phyloP scores from a whole-genome alignment of 768 basidiomycete species.

The Rhodosporidiobolus sp. region DNA sequence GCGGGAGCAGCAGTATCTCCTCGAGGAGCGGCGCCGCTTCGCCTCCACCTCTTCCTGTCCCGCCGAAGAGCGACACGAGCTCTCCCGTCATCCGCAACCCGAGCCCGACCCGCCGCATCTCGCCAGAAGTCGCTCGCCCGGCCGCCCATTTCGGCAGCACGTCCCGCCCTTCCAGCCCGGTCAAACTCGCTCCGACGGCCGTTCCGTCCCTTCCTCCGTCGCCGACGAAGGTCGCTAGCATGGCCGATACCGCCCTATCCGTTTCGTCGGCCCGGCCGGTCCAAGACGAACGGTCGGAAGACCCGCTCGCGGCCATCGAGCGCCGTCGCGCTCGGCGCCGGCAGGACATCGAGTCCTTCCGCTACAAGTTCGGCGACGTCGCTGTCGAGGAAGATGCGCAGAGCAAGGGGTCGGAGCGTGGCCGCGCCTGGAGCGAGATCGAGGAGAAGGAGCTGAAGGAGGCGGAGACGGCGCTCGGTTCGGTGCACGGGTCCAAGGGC shows the following conservation, averaged over 20 bases:
- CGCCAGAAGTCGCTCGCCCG: constrained; percentile 15
- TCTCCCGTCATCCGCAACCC: too few relatives aligned
- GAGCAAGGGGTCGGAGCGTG: background rate
- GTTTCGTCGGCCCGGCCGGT: background rate
- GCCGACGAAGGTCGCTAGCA: background rate
- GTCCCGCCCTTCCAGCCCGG: background rate
- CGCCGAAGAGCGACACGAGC: too few relatives aligned
- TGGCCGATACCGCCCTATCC: background rate
- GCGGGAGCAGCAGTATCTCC: background rate
- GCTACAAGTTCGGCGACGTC: background rate
- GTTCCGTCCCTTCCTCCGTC: background rate
- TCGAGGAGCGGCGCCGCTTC: background rate
- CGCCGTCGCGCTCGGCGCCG: background rate
- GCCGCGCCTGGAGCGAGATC: constrained; percentile 7
- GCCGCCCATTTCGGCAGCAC: constrained; percentile 3
- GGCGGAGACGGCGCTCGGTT: background rate
- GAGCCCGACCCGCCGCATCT: constrained; percentile 8
- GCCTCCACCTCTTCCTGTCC: background rate
- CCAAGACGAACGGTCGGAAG: background rate
- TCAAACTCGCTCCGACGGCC: background rate
- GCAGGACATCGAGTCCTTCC: constrained; percentile 6
- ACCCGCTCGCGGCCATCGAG: constrained; percentile 2
- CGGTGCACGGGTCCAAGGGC: too few relatives aligned
- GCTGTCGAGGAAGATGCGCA: background rate
- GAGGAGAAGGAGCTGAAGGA: constrained; percentile 5